A percentile compares a stretch with the other conserved stretches of the same genome.
phyloP scores from a whole-genome alignment of 257 asterid species.

The Capsicum chinense region DNA sequence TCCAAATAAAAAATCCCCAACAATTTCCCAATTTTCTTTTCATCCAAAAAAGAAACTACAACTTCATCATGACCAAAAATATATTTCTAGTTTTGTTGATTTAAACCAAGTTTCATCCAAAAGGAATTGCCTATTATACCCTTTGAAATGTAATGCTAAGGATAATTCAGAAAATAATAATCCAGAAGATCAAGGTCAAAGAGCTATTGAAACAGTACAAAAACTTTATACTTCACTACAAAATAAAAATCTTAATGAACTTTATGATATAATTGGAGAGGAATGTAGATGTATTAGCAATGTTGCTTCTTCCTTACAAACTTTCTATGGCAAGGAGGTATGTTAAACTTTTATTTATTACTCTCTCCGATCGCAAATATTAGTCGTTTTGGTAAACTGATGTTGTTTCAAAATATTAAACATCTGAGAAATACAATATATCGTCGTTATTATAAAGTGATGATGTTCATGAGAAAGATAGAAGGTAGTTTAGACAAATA shows the following conservation, averaged over 20 bases:
- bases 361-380: neutral
- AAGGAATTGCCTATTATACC: constrained; percentile 23
- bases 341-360: neutral
- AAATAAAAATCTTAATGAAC: constrained; percentile 45
- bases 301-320: constrained; percentile 51
- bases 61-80: neutral
- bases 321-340: constrained; percentile 76
- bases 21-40: constrained; percentile 23
- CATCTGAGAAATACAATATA: neutral
- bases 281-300: constrained; percentile 72
- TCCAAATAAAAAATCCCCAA: constrained; percentile 33
- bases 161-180: constrained; percentile 29
- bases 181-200: constrained; percentile 36
- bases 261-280: constrained; percentile 69
- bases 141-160: constrained; percentile 36
- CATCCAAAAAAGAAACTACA: constrained; percentile 16
- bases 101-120: constrained; percentile 23
- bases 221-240: constrained; percentile 64
- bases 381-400: neutral
- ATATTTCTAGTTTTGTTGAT: constrained; percentile 16
- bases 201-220: constrained; percentile 67
- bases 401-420: neutral
- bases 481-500: no score
- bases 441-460: no score
- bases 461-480: neutral